Base-by-base conservation (phyloP, 2,329 filamentous ascomycete genomes). In the Aspergillus flavus region DNA sequence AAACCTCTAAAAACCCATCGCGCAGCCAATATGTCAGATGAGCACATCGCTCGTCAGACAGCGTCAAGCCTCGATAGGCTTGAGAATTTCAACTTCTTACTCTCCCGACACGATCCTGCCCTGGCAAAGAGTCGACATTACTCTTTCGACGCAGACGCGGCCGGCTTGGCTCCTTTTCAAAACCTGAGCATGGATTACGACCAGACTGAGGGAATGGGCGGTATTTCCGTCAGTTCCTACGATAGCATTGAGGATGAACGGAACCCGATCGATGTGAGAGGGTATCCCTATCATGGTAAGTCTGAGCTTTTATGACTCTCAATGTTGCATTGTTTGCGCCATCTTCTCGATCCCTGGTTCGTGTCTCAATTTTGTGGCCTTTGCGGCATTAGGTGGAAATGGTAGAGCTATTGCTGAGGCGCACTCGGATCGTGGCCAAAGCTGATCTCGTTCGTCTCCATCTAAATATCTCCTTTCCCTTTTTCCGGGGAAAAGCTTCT, bases 171-270 rank as follows among this genome's bases (percentile, higher is more conserved):
- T 58, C 70, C 75, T 34, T 69, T 74, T 52, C 64, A 71, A 63
- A 75, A 73, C 59, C 64, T 73, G 64, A 74, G 71, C 58, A 76
- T 78, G 74, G 75, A 79, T 59, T 78, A 78, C 61, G 77, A 79
- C 57, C 77, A 77, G 59, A 79, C 77, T 2, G 77, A 79, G 60
- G 77, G 77, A 57, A 73, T 79, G 71, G 77, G 77, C 36, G 77
- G 77, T 26, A 64, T 79, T 12, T 79, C 77, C 34, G 77, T 79
- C 68, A 79, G 76, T 65, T 79, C 77, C 39, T 79, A 79, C 65
- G 77, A 79, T 56, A 78, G 76, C 62, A 73, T 79, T 63, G 77
- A 79, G 21, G 77, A 79, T 64, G 77, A 79, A 48, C 76, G 75
- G 63, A 73, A 66, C 57, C 73, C 76, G 26, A 70, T 79, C 61